Percentiles rank a stretch among this genome's conserved stretches.
Evolutionary conservation across 352 stramenopile genomes (phyloP).

Genomic region (Pythium dissotocum): DNA sequence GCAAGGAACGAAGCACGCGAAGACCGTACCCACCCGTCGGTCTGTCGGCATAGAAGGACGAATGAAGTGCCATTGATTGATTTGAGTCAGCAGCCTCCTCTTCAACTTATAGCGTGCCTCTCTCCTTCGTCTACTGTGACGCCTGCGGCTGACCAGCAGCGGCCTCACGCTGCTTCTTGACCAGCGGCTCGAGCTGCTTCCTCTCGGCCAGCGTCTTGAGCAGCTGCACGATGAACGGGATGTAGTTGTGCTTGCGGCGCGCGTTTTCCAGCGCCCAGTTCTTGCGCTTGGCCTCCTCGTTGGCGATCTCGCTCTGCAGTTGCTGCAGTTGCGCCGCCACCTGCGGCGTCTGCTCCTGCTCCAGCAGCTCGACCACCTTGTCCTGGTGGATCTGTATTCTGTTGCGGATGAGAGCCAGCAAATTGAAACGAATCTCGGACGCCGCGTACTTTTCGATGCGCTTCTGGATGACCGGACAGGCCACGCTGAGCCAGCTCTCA

Average conservation of each 20-base stretch:
- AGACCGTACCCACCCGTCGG: not conserved
- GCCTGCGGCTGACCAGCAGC: not conserved
- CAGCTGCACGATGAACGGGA: slow-evolving; percentile 94
- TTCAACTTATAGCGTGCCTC: no score
- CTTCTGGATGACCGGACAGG: slow-evolving; percentile 91
- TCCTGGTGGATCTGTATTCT: slow-evolving; percentile 58
- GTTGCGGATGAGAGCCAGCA: slow-evolving; percentile 92
- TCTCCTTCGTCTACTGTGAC: slow-evolving; percentile 15
- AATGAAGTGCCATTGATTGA: not conserved
- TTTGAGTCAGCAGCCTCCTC: not conserved
- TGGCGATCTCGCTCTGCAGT: slow-evolving; percentile 50
- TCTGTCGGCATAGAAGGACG: not conserved
- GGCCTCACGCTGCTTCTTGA: slow-evolving; percentile 62
- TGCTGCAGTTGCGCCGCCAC: slow-evolving; percentile 39
- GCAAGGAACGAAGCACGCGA: not conserved
- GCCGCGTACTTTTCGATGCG: slow-evolving; percentile 90
- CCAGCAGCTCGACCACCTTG: slow-evolving; percentile 41
- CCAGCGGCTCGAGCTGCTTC: slow-evolving; percentile 80
- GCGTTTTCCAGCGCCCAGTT: slow-evolving; percentile 91
- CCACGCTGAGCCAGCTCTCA: slow-evolving; percentile 88
- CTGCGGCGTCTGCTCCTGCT: slow-evolving; percentile 34
- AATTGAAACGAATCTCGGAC: slow-evolving; percentile 96
- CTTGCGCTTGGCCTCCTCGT: slow-evolving; percentile 69
- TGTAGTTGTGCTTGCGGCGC: slow-evolving; percentile 96
- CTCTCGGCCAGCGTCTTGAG: slow-evolving; percentile 92